Base-by-base conservation (phyloP, 495 filamentous ascomycete species). In the Hypoxylon cercidicola region DNA sequence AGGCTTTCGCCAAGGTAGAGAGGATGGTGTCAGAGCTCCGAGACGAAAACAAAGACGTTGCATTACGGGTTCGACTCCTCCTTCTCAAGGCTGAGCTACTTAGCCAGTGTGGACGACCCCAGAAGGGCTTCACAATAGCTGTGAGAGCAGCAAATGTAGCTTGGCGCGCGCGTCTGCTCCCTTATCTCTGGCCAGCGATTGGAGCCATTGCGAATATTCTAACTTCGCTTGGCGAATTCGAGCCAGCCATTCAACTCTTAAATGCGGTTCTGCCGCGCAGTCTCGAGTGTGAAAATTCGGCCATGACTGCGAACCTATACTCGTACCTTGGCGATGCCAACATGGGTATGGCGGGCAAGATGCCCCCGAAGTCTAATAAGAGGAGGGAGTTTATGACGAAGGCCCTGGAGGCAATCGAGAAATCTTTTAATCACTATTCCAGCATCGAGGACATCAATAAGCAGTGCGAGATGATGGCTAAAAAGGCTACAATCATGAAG, bases 381-480 rank as follows among this genome's bases (percentile, higher is more conserved):
- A 74, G 82, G 28, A 86, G 82, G 37, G 87, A 91, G 66, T 82
- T 86, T 64, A 72, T 93, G 23, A 85, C 84, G 5, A 84, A 82
- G 41, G 90, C 87, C 2, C 68, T 90, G 39, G 87, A 85, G 39
- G 88, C 87, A 30, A 82, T 93, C 30, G 89, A 91, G 60, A 82
- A 78, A 48, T 87, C 90, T 12, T 74, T 77, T 51, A 75, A 82
- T 70, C 85, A 90, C 55, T 96, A 84, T 64, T 86, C 90, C 39
- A 82, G 83, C 23, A 82, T 93, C 30, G 89, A 92, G 71, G 92
- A 97, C 77, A 78, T 89, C 15, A 75, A 82, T 18, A 90, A 87
- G 34, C 89, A 91, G 74, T 89, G 89, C 71, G 90, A 93, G 77
- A 88, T 91, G 86, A 85, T 96, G 79, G 90, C 90, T 1, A 94